Evolutionary conservation across 73 alveolate genomes (phyloP), one percentile per base, ranked within the genome.

Genomic region (Tetrahymena thermophila): DNA sequence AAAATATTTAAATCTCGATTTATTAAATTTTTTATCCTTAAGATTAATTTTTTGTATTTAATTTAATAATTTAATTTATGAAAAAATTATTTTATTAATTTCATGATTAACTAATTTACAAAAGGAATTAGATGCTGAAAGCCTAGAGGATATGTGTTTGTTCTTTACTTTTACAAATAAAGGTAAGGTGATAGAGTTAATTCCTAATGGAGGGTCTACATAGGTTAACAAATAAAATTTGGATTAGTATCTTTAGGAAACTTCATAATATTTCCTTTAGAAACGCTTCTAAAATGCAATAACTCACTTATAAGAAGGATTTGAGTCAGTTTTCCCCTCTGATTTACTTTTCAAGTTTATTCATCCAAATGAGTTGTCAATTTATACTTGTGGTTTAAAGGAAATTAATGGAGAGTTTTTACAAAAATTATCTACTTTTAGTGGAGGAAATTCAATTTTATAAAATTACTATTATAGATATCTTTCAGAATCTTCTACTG

Each of bases 321-420:
- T 94, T 94, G 57, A 25, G 35, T 85, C 95, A 31, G 95, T 94
- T 7, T 83, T 94, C 50, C 71, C 93, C 34, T 35, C 85, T 7
- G 43, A 94, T 85, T n/a, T 94, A n/a, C 93, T 56, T n/a, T 38
- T 40, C 37, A 94, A 84, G 43, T 94, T 94, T 93, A 43, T 94
- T 35, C 38, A 43, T 44, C 96, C 96, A 38, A 35, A 34, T 43
- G 96, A 94, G 9, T 71, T 94, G 58, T 94, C 96, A 15, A 56
- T 94, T 10, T 94, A 71, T 40, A 94, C 96, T 84, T 94, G 93
- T 44, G 96, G 96, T 0, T 40, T 94, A 34, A 43, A 42, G 84
- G 96, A 94, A 43, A 94, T 94, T 13, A 71, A 94, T 28, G 85
- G 95, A 23, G 96, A 56, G 3, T 43, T 84, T 34, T 35, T 94